Evolutionary conservation across 495 filamentous ascomycete species (phyloP), one percentile per base, ranked within the genome.

Genomic region (Filosporella fistucella): DNA sequence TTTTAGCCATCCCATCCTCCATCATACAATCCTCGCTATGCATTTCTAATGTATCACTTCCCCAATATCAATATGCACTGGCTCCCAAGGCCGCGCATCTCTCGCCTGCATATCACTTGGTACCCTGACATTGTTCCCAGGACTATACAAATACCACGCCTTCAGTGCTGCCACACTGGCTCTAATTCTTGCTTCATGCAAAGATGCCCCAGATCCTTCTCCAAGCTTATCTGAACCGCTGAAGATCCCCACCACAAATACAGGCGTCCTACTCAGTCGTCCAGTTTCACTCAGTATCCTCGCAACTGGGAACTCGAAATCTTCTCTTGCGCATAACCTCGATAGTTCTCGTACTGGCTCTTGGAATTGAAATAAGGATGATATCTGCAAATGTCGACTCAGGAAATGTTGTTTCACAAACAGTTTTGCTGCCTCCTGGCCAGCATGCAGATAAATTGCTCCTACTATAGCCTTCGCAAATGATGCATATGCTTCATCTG

Each of bases 221-320:
- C 93, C 91, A 38, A 98, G 71, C 75, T 88, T 86, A 59, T 97
- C 89, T 47, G 75, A 66, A 17, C 91, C 94, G 32, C 82, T 87
- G 70, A 82, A 98, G 46, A 97, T 88, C 20, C 91, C 94, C 12
- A 98, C 89, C n/a, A 95, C 80, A 58, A 87, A 97, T 28, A 97
- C 93, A 8, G 93, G 91, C 53, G 82, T 79, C 60, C 86, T 77
- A 54, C 81, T 88, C 56, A 72, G 63, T 44, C 94, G 78, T 59
- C 93, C 93, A 13, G 93, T 95, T 70, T 98, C 93, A 49, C 78
- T 83, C 41, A 94, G 70, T 32, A 97, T 75, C 42, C 91, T 78
- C 25, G 93, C 93, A 16, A 96, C 80, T 4, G 94, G 94, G 0
- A 76, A 63, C 48, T 91, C 89, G 66, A 97, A 96, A 52, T 84